phyloP scores from a whole-genome alignment of 2,329 filamentous ascomycete genomes.

The Gliomastix tumulicola region DNA sequence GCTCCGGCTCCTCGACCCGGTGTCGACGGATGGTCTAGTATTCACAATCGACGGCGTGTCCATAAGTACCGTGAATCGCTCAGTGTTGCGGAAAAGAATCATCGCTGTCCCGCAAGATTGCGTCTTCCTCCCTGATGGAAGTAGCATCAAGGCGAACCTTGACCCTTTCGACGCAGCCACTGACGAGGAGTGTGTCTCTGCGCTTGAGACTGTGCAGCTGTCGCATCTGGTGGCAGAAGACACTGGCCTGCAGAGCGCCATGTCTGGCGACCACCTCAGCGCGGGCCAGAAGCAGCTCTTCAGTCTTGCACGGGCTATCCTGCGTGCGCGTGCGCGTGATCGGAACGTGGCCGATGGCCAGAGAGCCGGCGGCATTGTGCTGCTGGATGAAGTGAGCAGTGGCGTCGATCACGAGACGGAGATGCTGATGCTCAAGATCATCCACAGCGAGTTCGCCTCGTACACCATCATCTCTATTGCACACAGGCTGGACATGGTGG shows the following conservation, averaged over 20 bases:
- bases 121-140: slow-evolving; percentile 39
- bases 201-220: slow-evolving; percentile 26
- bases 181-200: slow-evolving; percentile 21
- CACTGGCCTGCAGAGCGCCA: slow-evolving; percentile 23
- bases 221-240: slow-evolving; percentile 19
- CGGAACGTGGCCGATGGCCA: slow-evolving; percentile 2
- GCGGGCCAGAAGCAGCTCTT: slow-evolving; percentile 60
- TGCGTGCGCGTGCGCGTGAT: slow-evolving; percentile 27
- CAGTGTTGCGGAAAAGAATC: slow-evolving; percentile 35
- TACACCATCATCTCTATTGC: slow-evolving; percentile 48
- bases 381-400: slow-evolving; percentile 35
- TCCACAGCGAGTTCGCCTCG: slow-evolving; percentile 25
- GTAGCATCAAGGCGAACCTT: slow-evolving; percentile 31
- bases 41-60: slow-evolving; percentile 36
- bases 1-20: slow-evolving; percentile 32
- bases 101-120: slow-evolving; percentile 48
- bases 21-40: slow-evolving; percentile 10
- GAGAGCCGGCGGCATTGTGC: slow-evolving; percentile 18
- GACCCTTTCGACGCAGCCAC: slow-evolving; percentile 27
- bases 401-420: slow-evolving; percentile 34
- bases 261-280: slow-evolving; percentile 42
- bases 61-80: slow-evolving; percentile 28
- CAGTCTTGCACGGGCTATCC: slow-evolving; percentile 51
- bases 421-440: slow-evolving; percentile 30
- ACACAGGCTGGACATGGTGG: slow-evolving; percentile 38